Evolutionary conservation across 2,329 filamentous ascomycete species (phyloP), one percentile per base, ranked within the genome.

Genomic region (Xylaria multiplex): DNA sequence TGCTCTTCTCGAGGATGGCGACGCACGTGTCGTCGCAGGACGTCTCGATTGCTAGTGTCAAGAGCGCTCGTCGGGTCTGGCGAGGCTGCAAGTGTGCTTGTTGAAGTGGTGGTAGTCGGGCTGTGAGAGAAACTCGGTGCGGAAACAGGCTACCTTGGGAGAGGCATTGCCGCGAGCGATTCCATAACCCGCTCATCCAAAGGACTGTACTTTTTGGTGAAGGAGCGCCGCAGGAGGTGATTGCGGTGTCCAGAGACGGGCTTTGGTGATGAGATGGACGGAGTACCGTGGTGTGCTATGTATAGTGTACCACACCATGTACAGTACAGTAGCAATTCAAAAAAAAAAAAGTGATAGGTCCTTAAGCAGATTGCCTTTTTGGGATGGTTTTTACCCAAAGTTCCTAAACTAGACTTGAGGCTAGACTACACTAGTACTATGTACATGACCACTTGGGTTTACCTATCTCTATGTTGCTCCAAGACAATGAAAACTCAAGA

Each of bases 11-110:
- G 45, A 97, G 84, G 54, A 98, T 80, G 35, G 95, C 91, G 22
- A 97, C 93, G 64, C 91, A 94, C 0, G 94, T 97, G 81, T 98
- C 95, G 80, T 98, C 95, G 84, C 95, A 96, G 2, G 91, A 93
- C 9, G 91, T 91, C 78, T 96, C 92, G 75, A 96, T 93, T 59
- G 91, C 91, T 55, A 95, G 85, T 5, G 86, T 88, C 19, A 86
- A 76, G 64, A 87, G 81, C 46, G 66, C 62, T 11, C 66, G 65
- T 35, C 58, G 68, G 49, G 50, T 13, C 9, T 61, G 59, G 8
- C 11, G 62, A 16, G 48, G 54, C 37, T 30, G 59, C 24, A 50
- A 16, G 35, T 22, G 24, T 8, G 40, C 30, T n/a, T 13, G 27
- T 3, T 2, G 19, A 19, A 19, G 50, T 9, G 37, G 19, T 11